phyloP scores from a whole-genome alignment of 148 eudicot species.

The Euryodendron excelsum region DNA sequence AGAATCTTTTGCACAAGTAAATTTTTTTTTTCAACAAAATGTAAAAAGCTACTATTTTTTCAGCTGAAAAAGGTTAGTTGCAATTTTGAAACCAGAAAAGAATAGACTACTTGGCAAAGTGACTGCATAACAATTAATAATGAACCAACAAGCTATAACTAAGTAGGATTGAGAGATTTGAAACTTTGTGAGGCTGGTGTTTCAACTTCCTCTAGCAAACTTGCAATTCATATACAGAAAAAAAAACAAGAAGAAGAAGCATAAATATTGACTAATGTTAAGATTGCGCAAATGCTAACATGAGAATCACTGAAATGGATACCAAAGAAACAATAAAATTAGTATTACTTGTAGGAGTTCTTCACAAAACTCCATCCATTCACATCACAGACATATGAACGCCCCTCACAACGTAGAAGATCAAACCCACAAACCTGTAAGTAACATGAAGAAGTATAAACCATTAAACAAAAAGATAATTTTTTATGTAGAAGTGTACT shows the following conservation, averaged over 20 bases:
- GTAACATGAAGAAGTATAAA: constrained; percentile 8
- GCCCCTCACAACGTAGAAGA: constrained; percentile 91
- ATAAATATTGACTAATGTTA: not conserved
- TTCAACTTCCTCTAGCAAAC: not conserved
- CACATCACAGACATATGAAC: constrained; percentile 98
- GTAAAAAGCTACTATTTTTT: not conserved
- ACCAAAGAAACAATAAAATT: not conserved
- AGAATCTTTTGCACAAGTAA: too few species aligned
- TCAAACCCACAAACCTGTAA: constrained; percentile 98
- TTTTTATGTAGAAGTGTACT: not conserved
- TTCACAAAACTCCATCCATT: constrained; percentile 99
- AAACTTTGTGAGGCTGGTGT: not conserved
- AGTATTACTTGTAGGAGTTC: constrained; percentile 86
- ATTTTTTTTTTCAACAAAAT: too few species aligned
- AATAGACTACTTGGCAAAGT: not conserved
- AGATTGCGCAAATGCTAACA: not conserved
- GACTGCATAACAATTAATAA: too few species aligned
- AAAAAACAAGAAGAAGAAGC: not conserved
- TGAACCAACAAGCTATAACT: not conserved
- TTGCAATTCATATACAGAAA: not conserved
- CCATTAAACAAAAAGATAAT: not conserved
- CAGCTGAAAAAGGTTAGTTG: not conserved
- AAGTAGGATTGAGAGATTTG: not conserved
- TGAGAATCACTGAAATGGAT: not conserved
- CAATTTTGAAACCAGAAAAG: not conserved